A percentile compares a stretch with the other conserved stretches of the same genome.
Evolutionary conservation across 2,329 filamentous ascomycete species (phyloP).

Genomic region (Cytospora chrysosperma): DNA sequence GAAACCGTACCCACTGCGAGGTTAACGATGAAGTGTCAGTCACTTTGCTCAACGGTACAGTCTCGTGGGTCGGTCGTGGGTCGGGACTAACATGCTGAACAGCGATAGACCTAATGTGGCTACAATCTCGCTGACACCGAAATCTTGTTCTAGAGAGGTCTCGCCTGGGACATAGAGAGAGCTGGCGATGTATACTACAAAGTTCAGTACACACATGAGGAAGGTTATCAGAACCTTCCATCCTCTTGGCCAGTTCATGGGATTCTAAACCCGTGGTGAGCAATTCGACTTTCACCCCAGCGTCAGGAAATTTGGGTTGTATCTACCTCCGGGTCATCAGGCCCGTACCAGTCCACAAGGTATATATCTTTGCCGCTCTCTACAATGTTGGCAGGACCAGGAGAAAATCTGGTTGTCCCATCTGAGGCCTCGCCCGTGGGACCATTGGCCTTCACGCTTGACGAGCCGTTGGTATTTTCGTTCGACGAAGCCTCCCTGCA

Average conservation of each 20-base stretch:
- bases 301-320: too few species aligned
- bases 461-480: not conserved
- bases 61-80: too few species aligned
- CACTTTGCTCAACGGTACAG: too few species aligned
- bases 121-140: slow-evolving; percentile 1
- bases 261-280: too few species aligned
- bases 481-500: not conserved
- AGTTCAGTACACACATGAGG: not conserved
- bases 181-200: slow-evolving; percentile 10
- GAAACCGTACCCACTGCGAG: not conserved
- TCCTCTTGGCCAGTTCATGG: too few species aligned
- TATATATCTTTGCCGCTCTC: not conserved
- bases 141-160: not conserved
- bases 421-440: too few species aligned
- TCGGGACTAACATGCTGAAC: not conserved
- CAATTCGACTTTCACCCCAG: too few species aligned
- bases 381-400: not conserved
- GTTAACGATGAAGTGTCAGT: too few species aligned
- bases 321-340: too few species aligned
- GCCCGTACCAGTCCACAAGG: slow-evolving; percentile 2
- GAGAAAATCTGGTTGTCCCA: too few species aligned
- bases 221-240: too few species aligned
- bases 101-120: slow-evolving; percentile 1
- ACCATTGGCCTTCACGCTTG: not conserved
- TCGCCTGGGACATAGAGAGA: slow-evolving; percentile 12